Base-by-base conservation (phyloP, 2,329 filamentous ascomycete genomes). In the Exophiala aquamarina region DNA sequence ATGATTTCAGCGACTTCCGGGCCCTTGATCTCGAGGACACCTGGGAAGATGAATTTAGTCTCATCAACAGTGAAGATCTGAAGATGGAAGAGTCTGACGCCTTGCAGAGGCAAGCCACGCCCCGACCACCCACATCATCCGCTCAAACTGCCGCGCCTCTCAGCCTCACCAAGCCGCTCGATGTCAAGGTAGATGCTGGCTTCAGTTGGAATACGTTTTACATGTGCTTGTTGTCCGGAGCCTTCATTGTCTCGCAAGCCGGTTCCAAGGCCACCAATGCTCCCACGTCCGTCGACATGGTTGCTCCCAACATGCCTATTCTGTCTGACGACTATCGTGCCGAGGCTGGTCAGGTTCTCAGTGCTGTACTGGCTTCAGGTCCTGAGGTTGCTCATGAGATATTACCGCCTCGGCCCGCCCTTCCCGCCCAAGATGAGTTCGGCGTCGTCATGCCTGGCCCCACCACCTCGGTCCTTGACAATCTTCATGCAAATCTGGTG, bases 141-240 rank as follows among this genome's bases (percentile, higher is more conserved):
- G 28, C 21, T 5, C 23, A 28, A 14, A 19, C 52, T 4, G 32
- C 37, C 20, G 15, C 43, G 11, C 9, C 49, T 13, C 13, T 23
- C 4, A 36, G 29, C 20, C 29, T 44, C 13, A 13, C 33, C 29
- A 50, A 50, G 21, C 38, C 44, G 8, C 37, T 35, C 17, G 52
- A 57, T 31, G 42, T 49, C 33, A 56, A 76, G 49, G 78, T 84
- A 52, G 84, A 89, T 58, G 87, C 91, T 61, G 88, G 89, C 41
- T 72, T 73, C 62, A 73, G 71, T 63, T 74, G 71, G 71, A 73
- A 74, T 82, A 89, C 61, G 72, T 97, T 61, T 78, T 97, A 67
- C 86, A 95, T 96, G 89, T 87, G 96, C 59, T 87, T 98, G 64
- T 86, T 98, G 44, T 91, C 95, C 56, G 93, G 93, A 64, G 93